Evolutionary conservation across 371 early-diverging fungal species (phyloP).

Genomic region (Mucor piriformis): DNA sequence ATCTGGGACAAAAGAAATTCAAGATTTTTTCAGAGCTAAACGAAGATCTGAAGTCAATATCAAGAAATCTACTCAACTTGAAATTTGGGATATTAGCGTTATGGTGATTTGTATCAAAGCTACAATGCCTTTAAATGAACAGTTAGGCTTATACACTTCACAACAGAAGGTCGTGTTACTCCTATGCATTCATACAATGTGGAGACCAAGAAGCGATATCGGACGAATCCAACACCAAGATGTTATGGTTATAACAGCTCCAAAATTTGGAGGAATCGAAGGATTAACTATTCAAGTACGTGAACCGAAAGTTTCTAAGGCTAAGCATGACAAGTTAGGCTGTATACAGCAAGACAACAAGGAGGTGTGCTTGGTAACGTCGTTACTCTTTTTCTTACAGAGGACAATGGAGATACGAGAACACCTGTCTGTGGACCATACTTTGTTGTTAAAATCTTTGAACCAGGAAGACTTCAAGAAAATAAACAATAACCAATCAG

Average conservation of each 20-base stretch:
- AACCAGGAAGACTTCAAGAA: too few species aligned
- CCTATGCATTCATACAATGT: slow-evolving; percentile 20
- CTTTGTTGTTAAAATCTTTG: too few species aligned
- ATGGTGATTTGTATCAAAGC: neutral
- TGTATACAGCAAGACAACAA: too few species aligned
- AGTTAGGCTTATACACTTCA: neutral
- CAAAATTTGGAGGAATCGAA: neutral
- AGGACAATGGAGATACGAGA: too few species aligned
- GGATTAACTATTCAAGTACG: neutral
- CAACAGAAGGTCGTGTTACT: slow-evolving; percentile 23
- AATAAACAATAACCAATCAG: too few species aligned
- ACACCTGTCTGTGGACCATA: too few species aligned
- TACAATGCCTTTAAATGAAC: neutral
- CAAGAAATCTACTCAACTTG: neutral
- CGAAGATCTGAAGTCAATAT: neutral
- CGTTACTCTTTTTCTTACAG: too few species aligned
- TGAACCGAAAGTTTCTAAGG: neutral
- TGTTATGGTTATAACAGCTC: neutral
- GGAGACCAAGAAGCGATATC: slow-evolving; percentile 24
- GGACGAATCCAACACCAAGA: slow-evolving; percentile 19
- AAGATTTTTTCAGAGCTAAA: slow-evolving; percentile 14
- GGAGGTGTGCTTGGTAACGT: too few species aligned
- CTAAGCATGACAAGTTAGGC: too few species aligned
- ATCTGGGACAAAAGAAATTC: neutral
- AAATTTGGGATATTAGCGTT: slow-evolving; percentile 7